Percentiles rank a stretch among this genome's conserved stretches.
Conservation (phyloP, 345 rosid species). For the Camelina laxa region DNA sequence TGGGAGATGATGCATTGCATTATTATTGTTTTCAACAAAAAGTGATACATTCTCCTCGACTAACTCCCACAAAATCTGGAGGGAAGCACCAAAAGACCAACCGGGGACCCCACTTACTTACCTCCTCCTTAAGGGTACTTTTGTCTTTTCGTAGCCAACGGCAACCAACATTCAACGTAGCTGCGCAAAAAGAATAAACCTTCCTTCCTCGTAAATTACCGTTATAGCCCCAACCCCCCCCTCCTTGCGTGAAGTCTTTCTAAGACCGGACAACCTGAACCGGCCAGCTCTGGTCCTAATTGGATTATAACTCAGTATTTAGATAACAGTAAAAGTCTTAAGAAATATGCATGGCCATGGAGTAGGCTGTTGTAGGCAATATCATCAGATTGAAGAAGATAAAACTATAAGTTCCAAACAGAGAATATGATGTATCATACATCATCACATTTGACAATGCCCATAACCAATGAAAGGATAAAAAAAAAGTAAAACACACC, state of each 20-base stretch:
- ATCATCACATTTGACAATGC: background rate
- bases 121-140: background rate
- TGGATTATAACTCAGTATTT: too few relatives aligned
- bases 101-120: constrained; percentile 25
- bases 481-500: background rate
- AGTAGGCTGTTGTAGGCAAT: too few relatives aligned
- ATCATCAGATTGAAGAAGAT: background rate
- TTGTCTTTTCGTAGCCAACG: constrained; percentile 3
- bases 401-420: background rate
- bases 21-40: constrained; percentile 26
- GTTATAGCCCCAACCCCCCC: background rate
- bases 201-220: background rate
- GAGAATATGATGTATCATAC: background rate
- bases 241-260: background rate
- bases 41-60: constrained; percentile 44
- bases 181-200: background rate
- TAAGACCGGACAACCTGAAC: background rate
- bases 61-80: constrained; percentile 42
- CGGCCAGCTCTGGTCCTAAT: background rate
- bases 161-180: constrained; percentile 9
- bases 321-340: too few relatives aligned
- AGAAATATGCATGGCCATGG: too few relatives aligned
- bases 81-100: constrained; percentile 26
- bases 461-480: background rate
- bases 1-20: constrained; percentile 16